These are phyloP conservation scores for Diatrype stigma DNA, from an alignment of 2,329 filamentous ascomycete genomes.

Conservation along the genomic window DNA sequence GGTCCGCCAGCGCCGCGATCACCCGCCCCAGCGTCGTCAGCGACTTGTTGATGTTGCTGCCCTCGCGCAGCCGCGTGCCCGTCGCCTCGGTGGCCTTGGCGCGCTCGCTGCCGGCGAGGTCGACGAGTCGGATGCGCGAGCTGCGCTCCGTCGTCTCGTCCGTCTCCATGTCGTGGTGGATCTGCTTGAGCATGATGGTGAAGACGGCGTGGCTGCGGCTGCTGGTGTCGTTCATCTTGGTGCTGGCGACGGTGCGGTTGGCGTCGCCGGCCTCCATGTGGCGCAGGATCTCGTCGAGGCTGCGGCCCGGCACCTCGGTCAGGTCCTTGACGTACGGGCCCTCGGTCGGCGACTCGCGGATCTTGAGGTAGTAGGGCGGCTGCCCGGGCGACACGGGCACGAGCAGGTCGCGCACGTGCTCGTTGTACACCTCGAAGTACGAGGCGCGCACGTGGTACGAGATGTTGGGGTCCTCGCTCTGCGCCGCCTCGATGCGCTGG, in stretches of 20 bases:
- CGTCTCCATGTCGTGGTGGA: constrained; percentile 94
- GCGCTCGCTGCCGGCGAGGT: constrained; percentile 90
- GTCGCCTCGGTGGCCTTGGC: constrained; percentile 96
- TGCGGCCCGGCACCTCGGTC: constrained; percentile 87
- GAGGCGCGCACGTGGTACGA: constrained; percentile 97
- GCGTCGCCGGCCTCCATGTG: constrained; percentile 87
- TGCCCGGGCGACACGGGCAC: constrained; percentile 67
- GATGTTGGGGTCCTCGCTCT: constrained; percentile 80
- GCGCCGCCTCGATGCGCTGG: constrained; percentile 76
- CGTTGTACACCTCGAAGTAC: constrained; percentile 99
- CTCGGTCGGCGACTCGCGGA: constrained; percentile 90
- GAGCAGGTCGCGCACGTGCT: constrained; percentile 92
- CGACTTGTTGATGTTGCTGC: constrained; percentile 98
- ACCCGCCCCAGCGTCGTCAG: constrained; percentile 92
- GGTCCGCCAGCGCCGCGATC: constrained; percentile 81
- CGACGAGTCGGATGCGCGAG: constrained; percentile 89
- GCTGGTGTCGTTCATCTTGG: constrained; percentile 99
- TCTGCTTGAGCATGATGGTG: constrained; percentile 96
- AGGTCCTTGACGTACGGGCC: constrained; percentile 96
- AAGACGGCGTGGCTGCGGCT: constrained; percentile 96
- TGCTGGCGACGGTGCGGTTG: constrained; percentile 84
- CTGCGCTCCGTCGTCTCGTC: constrained; percentile 95
- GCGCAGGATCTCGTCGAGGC: constrained; percentile 79
- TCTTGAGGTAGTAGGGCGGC: constrained; percentile 88
- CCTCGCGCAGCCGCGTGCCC: constrained; percentile 83